These are phyloP conservation scores for Yamagishiella unicocca DNA, from an alignment of 139 green algal species.

Conservation along the genomic window DNA sequence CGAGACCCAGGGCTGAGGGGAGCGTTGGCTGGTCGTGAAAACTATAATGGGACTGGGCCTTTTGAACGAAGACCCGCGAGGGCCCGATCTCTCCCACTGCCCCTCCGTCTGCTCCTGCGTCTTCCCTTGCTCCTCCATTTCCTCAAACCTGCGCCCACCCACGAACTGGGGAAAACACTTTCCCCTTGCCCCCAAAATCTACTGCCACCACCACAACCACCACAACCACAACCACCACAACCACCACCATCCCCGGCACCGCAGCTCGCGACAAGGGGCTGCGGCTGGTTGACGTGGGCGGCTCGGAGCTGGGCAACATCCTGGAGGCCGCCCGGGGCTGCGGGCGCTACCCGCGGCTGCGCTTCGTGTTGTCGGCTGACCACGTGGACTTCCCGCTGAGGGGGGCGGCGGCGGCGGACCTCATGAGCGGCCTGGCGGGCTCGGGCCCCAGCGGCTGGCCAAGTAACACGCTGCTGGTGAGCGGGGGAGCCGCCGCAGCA, in stretches of 20 bases:
- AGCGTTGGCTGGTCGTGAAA: too few relatives aligned
- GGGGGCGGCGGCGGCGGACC: conserved; percentile 40
- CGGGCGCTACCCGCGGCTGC: conserved; percentile 60
- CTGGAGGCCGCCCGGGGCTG: conserved; percentile 65
- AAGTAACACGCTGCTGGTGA: conserved; percentile 60
- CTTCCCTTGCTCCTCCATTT: too few relatives aligned
- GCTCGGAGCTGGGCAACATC: conserved; percentile 42
- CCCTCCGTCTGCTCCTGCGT: neutral
- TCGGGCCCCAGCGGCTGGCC: conserved; percentile 61
- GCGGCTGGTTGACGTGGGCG: conserved; percentile 64
- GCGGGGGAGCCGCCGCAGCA: too few relatives aligned
- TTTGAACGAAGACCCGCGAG: too few relatives aligned
- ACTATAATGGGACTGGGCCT: too few relatives aligned
- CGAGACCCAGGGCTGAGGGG: too few relatives aligned
- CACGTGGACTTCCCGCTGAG: conserved; percentile 64
- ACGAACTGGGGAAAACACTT: too few relatives aligned
- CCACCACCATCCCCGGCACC: too few relatives aligned
- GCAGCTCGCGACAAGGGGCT: conserved; percentile 60
- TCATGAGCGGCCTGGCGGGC: conserved; percentile 46
- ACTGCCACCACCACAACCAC: too few relatives aligned
- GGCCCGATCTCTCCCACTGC: neutral
- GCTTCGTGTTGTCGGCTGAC: conserved; percentile 65
- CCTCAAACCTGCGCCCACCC: too few relatives aligned
- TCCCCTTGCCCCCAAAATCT: too few relatives aligned
- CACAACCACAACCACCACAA: too few relatives aligned